Evolutionary conservation across 306 rosid genomes (phyloP).

Genomic region (Vigna mungo): DNA sequence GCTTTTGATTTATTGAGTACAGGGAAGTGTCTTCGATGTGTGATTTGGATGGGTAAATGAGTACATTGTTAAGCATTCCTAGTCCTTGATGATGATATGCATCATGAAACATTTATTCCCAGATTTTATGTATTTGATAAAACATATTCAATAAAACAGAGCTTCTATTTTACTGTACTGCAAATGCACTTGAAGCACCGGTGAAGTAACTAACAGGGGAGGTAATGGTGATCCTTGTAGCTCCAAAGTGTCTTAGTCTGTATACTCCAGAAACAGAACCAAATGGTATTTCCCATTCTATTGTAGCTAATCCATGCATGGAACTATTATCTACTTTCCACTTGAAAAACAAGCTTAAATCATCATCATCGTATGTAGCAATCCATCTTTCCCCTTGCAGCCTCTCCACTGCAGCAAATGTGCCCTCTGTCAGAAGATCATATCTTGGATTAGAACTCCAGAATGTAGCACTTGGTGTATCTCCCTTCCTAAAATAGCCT

Average conservation of each 20-base stretch:
- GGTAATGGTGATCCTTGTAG: slow-evolving; percentile 53
- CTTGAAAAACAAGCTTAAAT: slow-evolving; percentile 68
- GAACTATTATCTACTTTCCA: slow-evolving; percentile 64
- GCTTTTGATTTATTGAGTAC: slow-evolving; percentile 68
- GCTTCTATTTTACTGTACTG: slow-evolving; percentile 55
- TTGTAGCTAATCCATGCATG: slow-evolving; percentile 51
- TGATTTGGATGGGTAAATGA: slow-evolving; percentile 68
- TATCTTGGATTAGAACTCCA: slow-evolving; percentile 83
- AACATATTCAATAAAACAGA: neutral
- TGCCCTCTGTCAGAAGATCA: slow-evolving; percentile 82
- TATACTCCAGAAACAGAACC: slow-evolving; percentile 63
- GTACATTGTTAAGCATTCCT: slow-evolving; percentile 35
- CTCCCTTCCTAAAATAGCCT: slow-evolving; percentile 67
- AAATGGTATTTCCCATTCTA: slow-evolving; percentile 80
- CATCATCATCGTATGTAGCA: slow-evolving; percentile 74
- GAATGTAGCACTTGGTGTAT: slow-evolving; percentile 63
- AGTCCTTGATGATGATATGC: neutral
- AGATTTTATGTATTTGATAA: slow-evolving; percentile 24
- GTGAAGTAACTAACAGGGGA: slow-evolving; percentile 64
- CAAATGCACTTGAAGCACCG: slow-evolving; percentile 77
- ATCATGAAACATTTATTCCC: neutral
- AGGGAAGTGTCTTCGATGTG: slow-evolving; percentile 67
- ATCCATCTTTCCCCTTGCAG: slow-evolving; percentile 67
- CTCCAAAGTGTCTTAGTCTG: slow-evolving; percentile 78
- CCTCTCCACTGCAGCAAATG: slow-evolving; percentile 73